A percentile compares a stretch with the other conserved stretches of the same genome.
phyloP scores from a whole-genome alignment of 2,329 filamentous ascomycete species.

The Aspergillus sp. region DNA sequence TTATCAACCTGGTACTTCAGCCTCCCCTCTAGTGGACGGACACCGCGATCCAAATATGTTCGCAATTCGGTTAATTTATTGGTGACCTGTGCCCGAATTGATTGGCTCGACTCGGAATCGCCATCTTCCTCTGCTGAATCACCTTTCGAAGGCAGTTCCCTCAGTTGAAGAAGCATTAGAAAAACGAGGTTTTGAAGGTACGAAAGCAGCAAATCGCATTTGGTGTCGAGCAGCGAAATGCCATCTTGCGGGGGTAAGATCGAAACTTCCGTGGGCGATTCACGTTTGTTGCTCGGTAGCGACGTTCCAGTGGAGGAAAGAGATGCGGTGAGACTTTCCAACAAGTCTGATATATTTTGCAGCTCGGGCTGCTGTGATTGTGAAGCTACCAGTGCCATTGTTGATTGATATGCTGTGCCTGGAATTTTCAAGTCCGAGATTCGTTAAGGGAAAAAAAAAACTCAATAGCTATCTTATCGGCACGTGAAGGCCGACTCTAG shows the following conservation, averaged over 20 bases:
- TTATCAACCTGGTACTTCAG: constrained; percentile 96
- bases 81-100: constrained; percentile 67
- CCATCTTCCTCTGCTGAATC: constrained; percentile 34
- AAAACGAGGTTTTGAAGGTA: constrained; percentile 95
- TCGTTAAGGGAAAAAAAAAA: constrained; percentile 16
- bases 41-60: constrained; percentile 90
- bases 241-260: constrained; percentile 77
- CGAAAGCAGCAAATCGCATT: constrained; percentile 94
- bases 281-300: constrained; percentile 32
- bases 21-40: constrained; percentile 83
- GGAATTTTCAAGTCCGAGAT: constrained; percentile 1
- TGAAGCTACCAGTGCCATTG: constrained; percentile 27
- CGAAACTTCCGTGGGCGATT: constrained; percentile 59
- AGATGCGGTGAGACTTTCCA: constrained; percentile 37
- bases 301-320: constrained; percentile 35
- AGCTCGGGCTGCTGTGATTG: constrained; percentile 21
- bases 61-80: constrained; percentile 87
- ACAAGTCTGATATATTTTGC: constrained; percentile 28
- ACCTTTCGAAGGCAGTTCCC: constrained; percentile 48
- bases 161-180: constrained; percentile 76
- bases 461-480: constrained; percentile 21
- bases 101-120: constrained; percentile 19
- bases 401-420: constrained; percentile 1
- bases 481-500: constrained; percentile 15
- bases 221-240: constrained; percentile 90